These are phyloP conservation scores for Pseudogymnoascus pannorum DNA, from an alignment of 2,329 filamentous ascomycete genomes.

Conservation along the genomic window DNA sequence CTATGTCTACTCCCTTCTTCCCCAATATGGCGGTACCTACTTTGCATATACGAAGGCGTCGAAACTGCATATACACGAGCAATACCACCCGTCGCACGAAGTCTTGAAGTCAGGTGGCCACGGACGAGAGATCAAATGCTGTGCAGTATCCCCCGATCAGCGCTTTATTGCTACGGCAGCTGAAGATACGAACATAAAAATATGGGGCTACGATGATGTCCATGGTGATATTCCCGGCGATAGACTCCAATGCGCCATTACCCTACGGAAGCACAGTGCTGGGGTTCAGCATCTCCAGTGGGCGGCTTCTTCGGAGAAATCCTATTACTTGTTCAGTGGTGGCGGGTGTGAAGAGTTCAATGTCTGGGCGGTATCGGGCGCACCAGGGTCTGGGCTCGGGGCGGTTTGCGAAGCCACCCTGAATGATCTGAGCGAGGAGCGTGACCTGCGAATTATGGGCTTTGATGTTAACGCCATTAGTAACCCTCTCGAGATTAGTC, in stretches of 20 bases:
- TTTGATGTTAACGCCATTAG: conserved; percentile 52
- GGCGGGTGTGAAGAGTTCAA: conserved; percentile 85
- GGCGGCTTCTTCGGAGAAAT: conserved; percentile 46
- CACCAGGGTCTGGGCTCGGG: conserved; percentile 42
- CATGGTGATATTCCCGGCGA: conserved; percentile 16
- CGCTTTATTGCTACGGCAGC: conserved; percentile 57
- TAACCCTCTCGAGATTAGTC: neutral
- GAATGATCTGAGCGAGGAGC: conserved; percentile 41
- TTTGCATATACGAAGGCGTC: conserved; percentile 73
- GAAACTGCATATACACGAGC: conserved; percentile 37
- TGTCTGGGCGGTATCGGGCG: conserved; percentile 61
- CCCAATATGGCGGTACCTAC: conserved; percentile 33
- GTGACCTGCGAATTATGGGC: conserved; percentile 72
- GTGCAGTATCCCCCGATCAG: conserved; percentile 38
- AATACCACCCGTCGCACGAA: conserved; percentile 34
- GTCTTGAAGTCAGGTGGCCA: conserved; percentile 65
- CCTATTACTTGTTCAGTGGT: conserved; percentile 68
- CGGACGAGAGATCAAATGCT: conserved; percentile 74
- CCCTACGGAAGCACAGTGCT: conserved; percentile 69
- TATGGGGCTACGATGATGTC: conserved; percentile 50
- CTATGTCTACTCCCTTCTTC: conserved; percentile 48
- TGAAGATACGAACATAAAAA: conserved; percentile 67
- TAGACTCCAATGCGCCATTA: conserved; percentile 44
- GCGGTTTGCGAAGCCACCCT: conserved; percentile 51
- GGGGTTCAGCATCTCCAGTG: conserved; percentile 69